These are phyloP conservation scores for Kodamaea kaohsiungensis DNA, from an alignment of 805 yeast species.

Conservation along the genomic window DNA sequence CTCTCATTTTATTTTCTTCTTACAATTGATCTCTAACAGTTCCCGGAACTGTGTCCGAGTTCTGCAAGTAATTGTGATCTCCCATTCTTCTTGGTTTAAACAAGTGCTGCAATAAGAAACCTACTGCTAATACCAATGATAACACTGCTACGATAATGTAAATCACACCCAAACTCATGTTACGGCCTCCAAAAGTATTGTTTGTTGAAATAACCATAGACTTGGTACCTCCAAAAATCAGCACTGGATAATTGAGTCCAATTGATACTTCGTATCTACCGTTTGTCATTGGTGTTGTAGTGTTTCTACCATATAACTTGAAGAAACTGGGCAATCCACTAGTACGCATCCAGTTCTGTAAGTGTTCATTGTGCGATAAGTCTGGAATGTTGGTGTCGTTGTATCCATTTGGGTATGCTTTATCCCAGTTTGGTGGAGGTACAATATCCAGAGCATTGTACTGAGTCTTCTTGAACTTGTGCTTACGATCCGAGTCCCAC, in stretches of 20 bases:
- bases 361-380: conserved; percentile 71
- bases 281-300: conserved; percentile 48
- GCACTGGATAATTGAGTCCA: conserved; percentile 78
- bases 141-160: conserved; percentile 83
- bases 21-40: conserved; percentile 23
- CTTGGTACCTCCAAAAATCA: conserved; percentile 86
- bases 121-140: conserved; percentile 66
- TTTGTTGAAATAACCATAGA: conserved; percentile 79
- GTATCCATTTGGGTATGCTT: conserved; percentile 82
- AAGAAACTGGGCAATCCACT: conserved; percentile 90
- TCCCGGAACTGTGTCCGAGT: conserved; percentile 11
- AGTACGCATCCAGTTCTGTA: conserved; percentile 98
- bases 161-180: conserved; percentile 79
- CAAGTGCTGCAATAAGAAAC: conserved; percentile 78
- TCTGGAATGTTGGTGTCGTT: conserved; percentile 80
- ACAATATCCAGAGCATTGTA: conserved; percentile 71
- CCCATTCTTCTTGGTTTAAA: conserved; percentile 84
- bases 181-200: conserved; percentile 84
- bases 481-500: conserved; percentile 75
- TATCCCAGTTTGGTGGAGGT: conserved; percentile 94
- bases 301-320: conserved; percentile 79
- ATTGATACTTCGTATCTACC: conserved; percentile 75
- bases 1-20: background rate
- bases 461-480: conserved; percentile 67
- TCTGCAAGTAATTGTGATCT: conserved; percentile 62